These are phyloP conservation scores for Beauveria australis DNA, from an alignment of 2,329 filamentous ascomycete species.

Conservation along the genomic window DNA sequence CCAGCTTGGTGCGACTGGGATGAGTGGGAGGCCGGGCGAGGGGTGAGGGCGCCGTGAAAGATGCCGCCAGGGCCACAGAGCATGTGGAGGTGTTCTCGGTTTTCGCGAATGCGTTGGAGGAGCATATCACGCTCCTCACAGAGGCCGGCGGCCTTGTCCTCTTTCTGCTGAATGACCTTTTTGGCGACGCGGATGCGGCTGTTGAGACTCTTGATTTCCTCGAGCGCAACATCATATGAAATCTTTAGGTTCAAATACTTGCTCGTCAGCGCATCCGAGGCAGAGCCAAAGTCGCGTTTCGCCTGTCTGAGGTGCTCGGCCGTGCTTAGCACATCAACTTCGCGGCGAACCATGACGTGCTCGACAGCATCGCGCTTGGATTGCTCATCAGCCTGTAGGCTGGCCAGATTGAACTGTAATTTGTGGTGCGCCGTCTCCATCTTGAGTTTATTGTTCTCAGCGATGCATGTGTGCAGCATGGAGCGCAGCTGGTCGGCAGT, in stretches of 20 bases:
- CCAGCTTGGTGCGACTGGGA: constrained; percentile 40
- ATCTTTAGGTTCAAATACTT: constrained; percentile 56
- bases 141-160: constrained; percentile 63
- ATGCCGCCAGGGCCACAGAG: constrained; percentile 68
- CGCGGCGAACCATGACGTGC: constrained; percentile 80
- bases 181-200: constrained; percentile 65
- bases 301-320: constrained; percentile 62
- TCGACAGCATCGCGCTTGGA: constrained; percentile 83
- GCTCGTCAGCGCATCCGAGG: constrained; percentile 43
- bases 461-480: constrained; percentile 47
- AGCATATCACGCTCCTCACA: constrained; percentile 69
- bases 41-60: constrained; percentile 54
- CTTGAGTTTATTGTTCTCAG: constrained; percentile 54
- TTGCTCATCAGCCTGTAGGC: constrained; percentile 75
- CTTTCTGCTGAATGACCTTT: constrained; percentile 68
- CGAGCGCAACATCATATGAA: constrained; percentile 57
- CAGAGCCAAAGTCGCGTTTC: constrained; percentile 42
- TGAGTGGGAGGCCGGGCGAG: constrained; percentile 38
- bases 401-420: constrained; percentile 77
- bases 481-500: constrained; percentile 46
- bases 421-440: constrained; percentile 86
- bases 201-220: constrained; percentile 56
- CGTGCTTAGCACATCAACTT: constrained; percentile 74
- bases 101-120: constrained; percentile 78
- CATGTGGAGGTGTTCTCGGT: constrained; percentile 75